These are phyloP conservation scores for Aspergillus campestris DNA, from an alignment of 495 filamentous ascomycete genomes.

Conservation along the genomic window DNA sequence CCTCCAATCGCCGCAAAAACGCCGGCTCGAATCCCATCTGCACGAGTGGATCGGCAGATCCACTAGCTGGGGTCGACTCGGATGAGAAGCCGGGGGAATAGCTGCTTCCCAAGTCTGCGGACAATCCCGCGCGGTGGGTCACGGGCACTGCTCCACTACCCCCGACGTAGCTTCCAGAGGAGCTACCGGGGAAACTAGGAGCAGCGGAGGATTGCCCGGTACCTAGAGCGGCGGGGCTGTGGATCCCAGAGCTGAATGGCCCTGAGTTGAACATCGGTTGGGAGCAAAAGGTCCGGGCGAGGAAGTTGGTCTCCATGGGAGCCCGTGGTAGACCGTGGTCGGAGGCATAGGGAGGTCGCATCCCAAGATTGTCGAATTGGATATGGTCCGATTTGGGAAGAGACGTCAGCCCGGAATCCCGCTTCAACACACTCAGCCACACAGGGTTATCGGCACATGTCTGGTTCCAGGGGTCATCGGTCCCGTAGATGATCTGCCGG, in stretches of 20 bases:
- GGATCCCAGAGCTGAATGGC: conserved; percentile 25
- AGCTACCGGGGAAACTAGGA: conserved; percentile 30
- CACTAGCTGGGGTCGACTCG: conserved; percentile 23
- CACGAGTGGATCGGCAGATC: conserved; percentile 28
- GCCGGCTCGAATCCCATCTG: conserved; percentile 39
- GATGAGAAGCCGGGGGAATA: conserved; percentile 22
- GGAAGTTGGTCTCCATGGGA: conserved; percentile 23
- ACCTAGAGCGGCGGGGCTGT: conserved; percentile 27
- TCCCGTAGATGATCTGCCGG: conserved; percentile 56
- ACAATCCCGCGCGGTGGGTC: conserved; percentile 20
- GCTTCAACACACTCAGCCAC: conserved; percentile 61
- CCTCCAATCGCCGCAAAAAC: conserved; percentile 31
- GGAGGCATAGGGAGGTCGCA: conserved; percentile 35
- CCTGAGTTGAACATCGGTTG: conserved; percentile 21
- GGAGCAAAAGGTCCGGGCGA: conserved; percentile 17
- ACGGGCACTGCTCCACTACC: conserved; percentile 28
- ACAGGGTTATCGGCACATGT: conserved; percentile 58
- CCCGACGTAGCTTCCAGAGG: conserved; percentile 32
- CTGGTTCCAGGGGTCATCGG: conserved; percentile 63
- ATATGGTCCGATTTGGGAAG: conserved; percentile 25
- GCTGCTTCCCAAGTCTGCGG: conserved; percentile 34
- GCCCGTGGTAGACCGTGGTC: conserved; percentile 22
- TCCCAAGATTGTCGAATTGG: conserved; percentile 28
- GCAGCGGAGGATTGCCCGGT: conserved; percentile 30
- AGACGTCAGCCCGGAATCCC: conserved; percentile 45